Evolutionary conservation across 2,329 filamentous ascomycete species (phyloP).

Genomic region (Colletotrichum shisoi): DNA sequence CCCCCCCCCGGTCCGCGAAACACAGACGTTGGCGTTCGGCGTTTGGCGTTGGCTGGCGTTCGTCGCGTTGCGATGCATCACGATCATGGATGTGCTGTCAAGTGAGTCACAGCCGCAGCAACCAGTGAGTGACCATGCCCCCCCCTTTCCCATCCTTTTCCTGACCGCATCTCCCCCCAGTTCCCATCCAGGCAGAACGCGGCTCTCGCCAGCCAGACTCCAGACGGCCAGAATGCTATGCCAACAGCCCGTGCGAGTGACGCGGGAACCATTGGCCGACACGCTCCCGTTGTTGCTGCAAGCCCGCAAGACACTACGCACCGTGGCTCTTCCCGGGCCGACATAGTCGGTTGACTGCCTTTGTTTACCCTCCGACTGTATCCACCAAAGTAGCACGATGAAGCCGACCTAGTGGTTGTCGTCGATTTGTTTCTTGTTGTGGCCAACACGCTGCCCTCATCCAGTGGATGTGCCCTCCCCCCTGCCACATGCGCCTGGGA

Average conservation of each 20-base stretch:
- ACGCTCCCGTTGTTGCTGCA: constrained; percentile 29
- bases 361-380: constrained; percentile 9
- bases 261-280: constrained; percentile 34
- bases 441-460: constrained; percentile 34
- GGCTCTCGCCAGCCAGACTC: constrained; percentile 4
- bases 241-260: constrained; percentile 31
- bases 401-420: constrained; percentile 26
- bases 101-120: constrained; percentile 27
- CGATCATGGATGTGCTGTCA: constrained; percentile 32
- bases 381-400: constrained; percentile 14
- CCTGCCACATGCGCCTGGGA: constrained; percentile 21
- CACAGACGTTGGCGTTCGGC: background rate
- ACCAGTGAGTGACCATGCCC: constrained; percentile 4
- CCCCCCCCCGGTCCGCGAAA: no score
- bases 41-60: constrained; percentile 7
- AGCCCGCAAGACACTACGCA: constrained; percentile 2
- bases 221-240: constrained; percentile 31
- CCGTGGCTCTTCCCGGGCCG: background rate
- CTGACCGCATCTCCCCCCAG: background rate
- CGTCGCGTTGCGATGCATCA: constrained; percentile 7
- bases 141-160: constrained; percentile 5
- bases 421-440: constrained; percentile 30
- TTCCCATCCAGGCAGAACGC: background rate
- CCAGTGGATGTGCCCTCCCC: constrained; percentile 19
- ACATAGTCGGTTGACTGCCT: constrained; percentile 19